A percentile compares a stretch with the other conserved stretches of the same genome.
These are phyloP conservation scores for Fonsecaea pugnacius DNA, from an alignment of 2,329 filamentous ascomycete species.

Conservation along the genomic window DNA sequence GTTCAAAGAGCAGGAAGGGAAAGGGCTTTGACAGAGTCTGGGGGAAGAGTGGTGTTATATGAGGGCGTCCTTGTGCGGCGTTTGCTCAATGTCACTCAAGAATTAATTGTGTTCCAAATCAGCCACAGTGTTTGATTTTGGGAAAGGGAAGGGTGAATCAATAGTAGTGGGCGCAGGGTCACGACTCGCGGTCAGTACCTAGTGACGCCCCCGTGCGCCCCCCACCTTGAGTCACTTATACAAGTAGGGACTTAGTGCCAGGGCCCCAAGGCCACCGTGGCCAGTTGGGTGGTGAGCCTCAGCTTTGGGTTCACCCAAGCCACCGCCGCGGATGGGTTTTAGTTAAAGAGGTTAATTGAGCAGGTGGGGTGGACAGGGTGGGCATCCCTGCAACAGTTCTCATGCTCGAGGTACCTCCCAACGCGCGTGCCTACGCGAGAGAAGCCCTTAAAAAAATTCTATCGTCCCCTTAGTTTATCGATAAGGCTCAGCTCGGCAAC, in stretches of 20 bases:
- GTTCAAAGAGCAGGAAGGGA: constrained; percentile 30
- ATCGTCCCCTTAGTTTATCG: too few relatives aligned
- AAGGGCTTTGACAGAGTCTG: not conserved
- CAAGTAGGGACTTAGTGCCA: not conserved
- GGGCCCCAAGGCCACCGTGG: not conserved
- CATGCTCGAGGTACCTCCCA: too few relatives aligned
- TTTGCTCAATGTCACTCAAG: constrained; percentile 6
- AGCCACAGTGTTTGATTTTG: constrained; percentile 16
- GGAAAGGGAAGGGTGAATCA: not conserved
- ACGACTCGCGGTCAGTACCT: not conserved
- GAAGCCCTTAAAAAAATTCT: too few relatives aligned
- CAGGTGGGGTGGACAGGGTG: not conserved
- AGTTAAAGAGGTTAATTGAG: not conserved
- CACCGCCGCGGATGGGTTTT: not conserved
- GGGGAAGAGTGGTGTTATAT: constrained; percentile 18
- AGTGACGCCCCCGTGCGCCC: not conserved
- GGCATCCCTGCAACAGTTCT: too few relatives aligned
- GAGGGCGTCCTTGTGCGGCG: constrained; percentile 2
- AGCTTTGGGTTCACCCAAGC: not conserved
- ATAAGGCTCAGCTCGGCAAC: too few relatives aligned
- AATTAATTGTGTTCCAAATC: constrained; percentile 1
- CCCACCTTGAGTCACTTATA: not conserved
- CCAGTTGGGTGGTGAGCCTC: not conserved
- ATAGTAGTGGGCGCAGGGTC: not conserved
- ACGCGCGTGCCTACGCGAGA: too few relatives aligned